Evolutionary conservation across 225 moss, liverwort and hornwort genomes (phyloP).

Genomic region (Climacium dendroides): DNA sequence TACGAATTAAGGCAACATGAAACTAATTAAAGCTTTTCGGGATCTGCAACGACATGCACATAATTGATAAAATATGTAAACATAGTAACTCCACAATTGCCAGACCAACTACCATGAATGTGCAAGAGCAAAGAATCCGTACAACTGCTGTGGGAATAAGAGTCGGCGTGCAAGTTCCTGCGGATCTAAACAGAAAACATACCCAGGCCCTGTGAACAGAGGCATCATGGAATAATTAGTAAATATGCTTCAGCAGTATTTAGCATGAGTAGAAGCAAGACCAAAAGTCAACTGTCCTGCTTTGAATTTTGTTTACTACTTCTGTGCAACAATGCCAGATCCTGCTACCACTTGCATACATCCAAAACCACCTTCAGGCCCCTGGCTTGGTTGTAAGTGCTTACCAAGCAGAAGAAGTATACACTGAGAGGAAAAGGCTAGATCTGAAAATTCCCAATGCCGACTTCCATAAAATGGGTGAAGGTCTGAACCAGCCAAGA

Average conservation of each 20-base stretch:
- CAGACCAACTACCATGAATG: constrained; percentile 45
- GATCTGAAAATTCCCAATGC: constrained; percentile 67
- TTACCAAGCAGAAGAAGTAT: constrained; percentile 88
- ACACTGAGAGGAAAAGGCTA: constrained; percentile 82
- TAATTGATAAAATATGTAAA: neutral
- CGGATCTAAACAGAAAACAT: constrained; percentile 57
- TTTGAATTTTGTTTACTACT: neutral
- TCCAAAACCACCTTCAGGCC: neutral
- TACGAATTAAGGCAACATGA: neutral
- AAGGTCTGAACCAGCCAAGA: constrained; percentile 49
- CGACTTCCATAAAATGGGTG: constrained; percentile 66
- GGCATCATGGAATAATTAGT: neutral
- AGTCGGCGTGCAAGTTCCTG: constrained; percentile 34
- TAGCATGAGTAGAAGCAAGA: neutral
- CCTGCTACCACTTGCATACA: neutral
- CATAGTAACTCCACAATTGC: constrained; percentile 1
- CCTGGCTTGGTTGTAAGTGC: neutral
- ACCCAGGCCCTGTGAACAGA: constrained; percentile 67
- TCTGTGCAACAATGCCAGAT: neutral
- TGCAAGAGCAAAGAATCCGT: constrained; percentile 58
- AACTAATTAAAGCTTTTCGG: neutral
- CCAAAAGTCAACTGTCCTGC: neutral
- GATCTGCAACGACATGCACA: neutral
- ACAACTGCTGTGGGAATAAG: constrained; percentile 70
- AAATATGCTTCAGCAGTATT: neutral